Conservation (phyloP, 2,329 filamentous ascomycete genomes). For the Paecilomyces dactylethromorphus region DNA sequence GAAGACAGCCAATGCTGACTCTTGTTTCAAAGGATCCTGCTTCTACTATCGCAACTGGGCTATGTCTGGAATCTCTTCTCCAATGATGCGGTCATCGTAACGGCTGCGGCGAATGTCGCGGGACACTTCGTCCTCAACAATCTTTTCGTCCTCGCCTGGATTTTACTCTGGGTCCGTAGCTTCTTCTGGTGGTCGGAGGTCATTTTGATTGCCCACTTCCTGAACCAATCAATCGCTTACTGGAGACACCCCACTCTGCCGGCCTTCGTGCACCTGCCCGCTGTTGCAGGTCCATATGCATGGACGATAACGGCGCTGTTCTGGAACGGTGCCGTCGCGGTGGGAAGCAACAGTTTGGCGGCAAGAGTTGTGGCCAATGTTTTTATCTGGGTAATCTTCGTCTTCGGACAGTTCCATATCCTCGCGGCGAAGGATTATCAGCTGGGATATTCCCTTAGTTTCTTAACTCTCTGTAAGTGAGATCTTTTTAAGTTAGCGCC, state of each 20-base stretch:
- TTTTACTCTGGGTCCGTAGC: conserved; percentile 73
- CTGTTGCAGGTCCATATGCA: conserved; percentile 69
- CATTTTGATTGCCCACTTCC: conserved; percentile 70
- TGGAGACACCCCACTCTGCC: conserved; percentile 70
- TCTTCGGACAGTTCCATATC: conserved; percentile 72
- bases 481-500: not conserved
- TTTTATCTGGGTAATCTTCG: conserved; percentile 77
- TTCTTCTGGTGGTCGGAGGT: conserved; percentile 72
- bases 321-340: conserved; percentile 80
- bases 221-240: conserved; percentile 73
- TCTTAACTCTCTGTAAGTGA: conserved; percentile 60
- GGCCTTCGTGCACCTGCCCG: conserved; percentile 68
- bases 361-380: conserved; percentile 80
- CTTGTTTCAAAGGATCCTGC: conserved; percentile 52
- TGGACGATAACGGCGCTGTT: conserved; percentile 84
- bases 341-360: conserved; percentile 60
- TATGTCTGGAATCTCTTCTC: conserved; percentile 75
- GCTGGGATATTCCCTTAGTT: conserved; percentile 71
- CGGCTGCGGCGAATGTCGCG: conserved; percentile 68
- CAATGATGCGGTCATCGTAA: conserved; percentile 54
- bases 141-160: conserved; percentile 71
- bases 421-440: conserved; percentile 66
- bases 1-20: not conserved
- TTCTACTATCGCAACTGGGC: conserved; percentile 68
- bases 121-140: conserved; percentile 84